These are phyloP conservation scores for Mortierella polycephala DNA, from an alignment of 371 early-diverging fungal species.

Conservation along the genomic window DNA sequence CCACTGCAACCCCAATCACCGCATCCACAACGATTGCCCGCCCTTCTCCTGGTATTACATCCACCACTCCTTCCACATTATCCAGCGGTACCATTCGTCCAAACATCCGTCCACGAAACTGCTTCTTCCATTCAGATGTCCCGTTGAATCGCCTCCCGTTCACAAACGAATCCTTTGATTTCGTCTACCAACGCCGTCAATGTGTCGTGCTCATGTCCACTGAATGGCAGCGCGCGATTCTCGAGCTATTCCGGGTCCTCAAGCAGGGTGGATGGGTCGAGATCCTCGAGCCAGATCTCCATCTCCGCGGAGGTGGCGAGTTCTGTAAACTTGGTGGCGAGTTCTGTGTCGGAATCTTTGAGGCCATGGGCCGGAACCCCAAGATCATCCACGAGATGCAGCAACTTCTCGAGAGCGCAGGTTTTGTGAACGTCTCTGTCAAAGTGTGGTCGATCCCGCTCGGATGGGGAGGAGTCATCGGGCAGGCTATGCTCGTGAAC, in stretches of 20 bases:
- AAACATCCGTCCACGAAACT: conserved; percentile 31
- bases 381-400: conserved; percentile 42
- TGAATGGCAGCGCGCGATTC: conserved; percentile 36
- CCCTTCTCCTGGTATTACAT: not conserved
- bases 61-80: not conserved
- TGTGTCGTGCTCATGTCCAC: conserved; percentile 34
- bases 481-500: conserved; percentile 42
- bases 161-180: conserved; percentile 62
- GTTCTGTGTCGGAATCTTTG: conserved; percentile 38
- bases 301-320: conserved; percentile 35
- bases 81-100: conserved; percentile 14
- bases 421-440: conserved; percentile 34
- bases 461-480: conserved; percentile 44
- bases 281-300: conserved; percentile 38
- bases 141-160: conserved; percentile 61
- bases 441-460: conserved; percentile 44
- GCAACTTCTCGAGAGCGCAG: conserved; percentile 20
- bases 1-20: not conserved
- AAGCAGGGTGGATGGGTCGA: conserved; percentile 53
- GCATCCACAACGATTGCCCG: not conserved
- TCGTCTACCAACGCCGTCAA: conserved; percentile 60
- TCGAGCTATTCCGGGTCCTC: conserved; percentile 40
- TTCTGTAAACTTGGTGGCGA: conserved; percentile 38
- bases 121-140: conserved; percentile 27
- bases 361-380: conserved; percentile 43